Base-by-base conservation (phyloP, 257 asterid species). In the Primulina eburnea region DNA sequence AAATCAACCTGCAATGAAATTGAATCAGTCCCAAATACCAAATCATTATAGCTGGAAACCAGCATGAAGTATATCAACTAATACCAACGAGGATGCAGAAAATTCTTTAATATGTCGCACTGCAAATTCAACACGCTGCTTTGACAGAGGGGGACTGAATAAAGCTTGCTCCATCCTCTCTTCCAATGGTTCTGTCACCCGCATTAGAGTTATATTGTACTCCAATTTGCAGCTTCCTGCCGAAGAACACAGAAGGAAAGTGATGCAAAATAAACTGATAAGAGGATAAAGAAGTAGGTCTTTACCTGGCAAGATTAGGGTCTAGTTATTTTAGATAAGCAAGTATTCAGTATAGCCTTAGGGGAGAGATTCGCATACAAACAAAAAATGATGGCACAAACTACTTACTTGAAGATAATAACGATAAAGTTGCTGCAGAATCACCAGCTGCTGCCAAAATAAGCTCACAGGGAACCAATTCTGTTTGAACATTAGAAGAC, bases 101-200 rank as follows among this genome's bases (percentile, higher is more conserved):
- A 95, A 89, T 74, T 84, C 84, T 76, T 79, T 82, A 60, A 93
- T 93, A 73, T 81, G 92, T 76, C 80, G 87, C 62, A 93, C 64
- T 17, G 96, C 97, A 76, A 83, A 90, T 81, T 92, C 95, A 72
- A 92, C 96, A 57, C 97, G 96, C 79, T 89, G 97, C 78, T 86
- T 89, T 67, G 97, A 89, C n/a, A 92, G 79, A 73, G 97, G 90
- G 29, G 97, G 97, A 67, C 86, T 87, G 76, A 92, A 89, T 9
- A 80, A 83, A 53, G 99, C 99, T 85, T 89, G 94, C 79, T 93
- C 99, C 91, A 90, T 86, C 77, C 96, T 87, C 67, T 93, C 99
- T 85, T 93, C 99, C 78, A 89, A 64, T 53, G 96, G 97, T 68
- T 84, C 96, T 2, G 95, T 87, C 67, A 90, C 86, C 71, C 75